Base-by-base conservation (phyloP, 2,329 filamentous ascomycete species). In the Aspergillus cejpii region DNA sequence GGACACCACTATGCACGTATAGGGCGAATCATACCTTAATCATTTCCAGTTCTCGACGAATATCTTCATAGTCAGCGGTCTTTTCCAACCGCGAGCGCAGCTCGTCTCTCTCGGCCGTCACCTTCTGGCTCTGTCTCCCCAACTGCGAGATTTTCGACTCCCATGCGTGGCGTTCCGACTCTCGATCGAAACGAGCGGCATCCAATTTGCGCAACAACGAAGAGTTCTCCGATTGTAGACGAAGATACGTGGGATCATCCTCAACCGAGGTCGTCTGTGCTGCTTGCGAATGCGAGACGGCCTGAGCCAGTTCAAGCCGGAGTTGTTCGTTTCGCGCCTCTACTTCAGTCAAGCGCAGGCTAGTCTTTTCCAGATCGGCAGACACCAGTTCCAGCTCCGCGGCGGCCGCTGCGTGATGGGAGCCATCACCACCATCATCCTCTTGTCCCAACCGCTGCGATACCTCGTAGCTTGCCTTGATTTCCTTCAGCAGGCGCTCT, bases 381-480 rank as follows among this genome's bases (percentile, higher is more conserved):
- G 85, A 84, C 45, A 95, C 84, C 73, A 98, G 91, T 56, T 97
- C 92, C 48, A 98, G 76, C 67, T 98, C 92, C 10, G 91, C 92
- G 57, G 81, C 87, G 3, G 86, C 85, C 41, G 92, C 85, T 45
- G 83, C 79, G 24, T 77, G 79, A 20, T 77, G 75, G 21, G 74
- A 74, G 14, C 78, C 77, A 15, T 85, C 81, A 17, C 83, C 80
- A 7, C 71, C 71, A 41, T 80, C 78, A 26, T 84, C 84, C 11
- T 81, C 80, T 54, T 83, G 84, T 41, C 84, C 90, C 40, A 98
- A 74, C 40, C 92, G 80, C 65, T 97, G 90, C 37, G 87, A 92
- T 43, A 98, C 92, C 67, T 98, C 92, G 62, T 96, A 96, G 70
- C 83, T 96, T 20, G 92, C 92, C 69, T 96, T 97, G 62, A 97